Evolutionary conservation across 2,329 filamentous ascomycete genomes (phyloP).

Genomic region (Bipolaris cookei): DNA sequence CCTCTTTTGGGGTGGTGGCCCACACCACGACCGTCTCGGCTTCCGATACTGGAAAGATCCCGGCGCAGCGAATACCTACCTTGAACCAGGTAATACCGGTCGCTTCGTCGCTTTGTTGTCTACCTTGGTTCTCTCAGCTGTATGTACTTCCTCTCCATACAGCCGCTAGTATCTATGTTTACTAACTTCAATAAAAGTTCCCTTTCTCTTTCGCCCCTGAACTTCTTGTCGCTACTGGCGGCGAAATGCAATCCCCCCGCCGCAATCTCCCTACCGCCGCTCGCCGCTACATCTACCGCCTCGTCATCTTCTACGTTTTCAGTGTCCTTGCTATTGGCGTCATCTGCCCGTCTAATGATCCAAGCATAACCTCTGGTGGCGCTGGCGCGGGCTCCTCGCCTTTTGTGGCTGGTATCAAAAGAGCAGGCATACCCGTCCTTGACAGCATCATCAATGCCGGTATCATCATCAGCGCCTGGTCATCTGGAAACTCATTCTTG

Average conservation of each 20-base stretch:
- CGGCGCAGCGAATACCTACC: slow-evolving; percentile 57
- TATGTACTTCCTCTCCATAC: slow-evolving; percentile 42
- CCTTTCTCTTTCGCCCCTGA: slow-evolving; percentile 20
- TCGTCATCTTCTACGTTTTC: slow-evolving; percentile 67
- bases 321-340: slow-evolving; percentile 66
- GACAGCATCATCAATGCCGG: slow-evolving; percentile 72
- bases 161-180: background rate
- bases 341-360: slow-evolving; percentile 62
- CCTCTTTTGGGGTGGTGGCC: slow-evolving; percentile 64
- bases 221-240: slow-evolving; percentile 58
- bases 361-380: slow-evolving; percentile 58
- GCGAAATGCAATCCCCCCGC: slow-evolving; percentile 65
- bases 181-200: background rate
- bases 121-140: slow-evolving; percentile 58
- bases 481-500: slow-evolving; percentile 62
- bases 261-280: slow-evolving; percentile 65
- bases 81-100: slow-evolving; percentile 55
- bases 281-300: slow-evolving; percentile 65
- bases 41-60: slow-evolving; percentile 65
- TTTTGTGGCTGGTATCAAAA: slow-evolving; percentile 58
- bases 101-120: slow-evolving; percentile 61
- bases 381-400: slow-evolving; percentile 61
- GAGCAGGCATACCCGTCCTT: slow-evolving; percentile 61
- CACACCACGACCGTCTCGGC: slow-evolving; percentile 59
- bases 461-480: slow-evolving; percentile 69